Evolutionary conservation across 179 eudicot species (phyloP), one percentile per base, ranked within the genome.

Genomic region (Corrigiola litoralis): DNA sequence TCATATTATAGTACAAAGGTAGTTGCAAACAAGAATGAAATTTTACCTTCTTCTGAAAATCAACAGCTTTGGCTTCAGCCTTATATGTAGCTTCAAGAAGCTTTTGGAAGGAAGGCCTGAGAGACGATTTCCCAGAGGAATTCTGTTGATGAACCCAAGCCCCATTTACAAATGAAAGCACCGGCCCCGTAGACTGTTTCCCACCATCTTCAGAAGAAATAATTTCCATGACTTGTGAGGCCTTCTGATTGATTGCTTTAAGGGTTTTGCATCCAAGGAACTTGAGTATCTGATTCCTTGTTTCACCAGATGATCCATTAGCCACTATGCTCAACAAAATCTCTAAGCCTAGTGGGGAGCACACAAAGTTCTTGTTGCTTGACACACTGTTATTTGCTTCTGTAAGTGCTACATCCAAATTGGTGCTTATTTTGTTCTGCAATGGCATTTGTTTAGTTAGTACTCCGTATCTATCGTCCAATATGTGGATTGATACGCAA

Each of bases 291-390:
- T 67, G 72, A 34, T 34, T 33, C 65, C 65, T 16, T 16, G 72
- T 67, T 67, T 58, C 72, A 25, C 65, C 64, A 24, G 65, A 46
- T 32, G 72, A 67, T 13, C 72, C 72, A 67, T 34, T 60, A 58
- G 65, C 72, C 29, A 67, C 20, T 3, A 67, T 46, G 29, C 72
- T 67, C 37, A 67, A 27, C 65, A 67, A 46, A 18, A 67, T n/a
- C 37, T 67, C 65, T 17, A 68, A 27, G 42, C 65, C 46, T n/a
- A 58, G 14, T 2, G 72, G 72, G 5, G 72, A 68, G 7, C 72
- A 58, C 6, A 68, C 57, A 36, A 58, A 68, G 65, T 68, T 68
- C 31, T 58, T 48, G 65, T 58, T 37, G 48, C 13, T 10, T 10
- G 38, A 33, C 20, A 68, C 63, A 33, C 44, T 58, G 3, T 68